A percentile compares a stretch with the other conserved stretches of the same genome.
These are phyloP conservation scores for Dissophora globulifera DNA, from an alignment of 192 early-diverging fungal genomes.

Conservation along the genomic window DNA sequence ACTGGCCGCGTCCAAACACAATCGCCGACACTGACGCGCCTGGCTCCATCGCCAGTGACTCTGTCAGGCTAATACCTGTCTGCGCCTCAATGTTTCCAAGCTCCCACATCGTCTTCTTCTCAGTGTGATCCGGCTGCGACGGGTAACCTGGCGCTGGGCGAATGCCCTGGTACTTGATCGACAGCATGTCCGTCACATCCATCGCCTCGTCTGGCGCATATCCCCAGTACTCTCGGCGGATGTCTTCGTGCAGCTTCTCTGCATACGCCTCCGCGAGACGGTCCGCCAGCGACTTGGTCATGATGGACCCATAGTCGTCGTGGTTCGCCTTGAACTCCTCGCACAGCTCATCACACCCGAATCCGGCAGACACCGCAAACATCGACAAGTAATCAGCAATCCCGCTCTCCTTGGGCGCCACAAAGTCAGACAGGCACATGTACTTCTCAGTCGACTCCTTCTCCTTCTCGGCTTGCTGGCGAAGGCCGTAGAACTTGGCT, in stretches of 20 bases:
- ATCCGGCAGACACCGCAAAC: slow-evolving; percentile 90
- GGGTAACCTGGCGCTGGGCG: slow-evolving; percentile 96
- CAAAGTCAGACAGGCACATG: slow-evolving; percentile 90
- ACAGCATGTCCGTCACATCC: slow-evolving; percentile 82
- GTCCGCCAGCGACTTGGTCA: slow-evolving; percentile 96
- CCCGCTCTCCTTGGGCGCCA: slow-evolving; percentile 81
- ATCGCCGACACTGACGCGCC: slow-evolving; percentile 88
- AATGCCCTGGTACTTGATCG: slow-evolving; percentile 95
- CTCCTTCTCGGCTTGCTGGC: slow-evolving; percentile 62
- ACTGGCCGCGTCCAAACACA: slow-evolving; percentile 64
- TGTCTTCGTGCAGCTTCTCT: slow-evolving; percentile 88
- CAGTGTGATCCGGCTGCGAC: slow-evolving; percentile 94
- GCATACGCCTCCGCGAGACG: slow-evolving; percentile 93
- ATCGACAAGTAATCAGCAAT: slow-evolving; percentile 90
- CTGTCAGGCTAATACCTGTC: slow-evolving; percentile 91
- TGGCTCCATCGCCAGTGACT: slow-evolving; percentile 93
- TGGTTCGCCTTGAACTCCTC: slow-evolving; percentile 80
- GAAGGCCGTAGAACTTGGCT: slow-evolving; percentile 87
- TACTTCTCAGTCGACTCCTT: slow-evolving; percentile 86
- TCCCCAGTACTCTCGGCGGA: slow-evolving; percentile 91
- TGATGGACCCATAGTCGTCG: slow-evolving; percentile 93
- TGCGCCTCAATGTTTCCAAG: slow-evolving; percentile 80
- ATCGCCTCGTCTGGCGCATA: slow-evolving; percentile 85
- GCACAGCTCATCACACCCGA: slow-evolving; percentile 91
- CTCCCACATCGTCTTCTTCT: slow-evolving; percentile 95